Base-by-base conservation (phyloP, 768 basidiomycete genomes). In the Daedalea quercina region DNA sequence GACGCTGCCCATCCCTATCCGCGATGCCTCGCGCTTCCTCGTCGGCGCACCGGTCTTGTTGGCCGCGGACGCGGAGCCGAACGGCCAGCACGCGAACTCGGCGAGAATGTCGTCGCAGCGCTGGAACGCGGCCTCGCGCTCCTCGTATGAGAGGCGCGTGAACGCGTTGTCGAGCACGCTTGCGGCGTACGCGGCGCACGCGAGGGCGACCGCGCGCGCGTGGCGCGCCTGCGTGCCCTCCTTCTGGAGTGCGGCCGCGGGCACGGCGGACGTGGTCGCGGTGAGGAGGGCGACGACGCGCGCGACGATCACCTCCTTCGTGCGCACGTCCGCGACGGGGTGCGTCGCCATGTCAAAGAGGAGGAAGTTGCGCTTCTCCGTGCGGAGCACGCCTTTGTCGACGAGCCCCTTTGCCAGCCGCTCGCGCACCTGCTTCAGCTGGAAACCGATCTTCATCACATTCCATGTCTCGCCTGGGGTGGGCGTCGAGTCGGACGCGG, bases 291-390 rank as follows among this genome's bases (percentile, higher is more conserved):
- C 68, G 44, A 90, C 78, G 25, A 86, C 77, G 28, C 94, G 87
- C 13, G 75, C 69, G 65, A 97, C 76, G 63, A 98, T 80, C 53
- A 78, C 76, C 65, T 94, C 93, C 66, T 98, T 98, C 9, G 85
- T 85, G 53, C 90, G 86, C 12, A 90, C 79, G 69, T 97, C 94
- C 7, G 94, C 91, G 47, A 98, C 89, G 1, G 95, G 96, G 68
- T 99, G 95, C 0, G 95, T 99, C 17, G 96, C 95, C 95, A 99
- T 99, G 73, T 99, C 95, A 72, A 99, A 99, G 26, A 99, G 77
- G 47, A 99, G 80, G 70, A 99, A 99, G 69, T 98, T 98, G 63
- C 94, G 89, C 67, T 99, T 98, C 68, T 98, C 96, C 15, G 95
- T 99, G 47, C 96, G 87, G n/a, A 99, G 81, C 35, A 99, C 84